Evolutionary conservation across 2,329 filamentous ascomycete genomes (phyloP).

Genomic region (Endothia cerciana): DNA sequence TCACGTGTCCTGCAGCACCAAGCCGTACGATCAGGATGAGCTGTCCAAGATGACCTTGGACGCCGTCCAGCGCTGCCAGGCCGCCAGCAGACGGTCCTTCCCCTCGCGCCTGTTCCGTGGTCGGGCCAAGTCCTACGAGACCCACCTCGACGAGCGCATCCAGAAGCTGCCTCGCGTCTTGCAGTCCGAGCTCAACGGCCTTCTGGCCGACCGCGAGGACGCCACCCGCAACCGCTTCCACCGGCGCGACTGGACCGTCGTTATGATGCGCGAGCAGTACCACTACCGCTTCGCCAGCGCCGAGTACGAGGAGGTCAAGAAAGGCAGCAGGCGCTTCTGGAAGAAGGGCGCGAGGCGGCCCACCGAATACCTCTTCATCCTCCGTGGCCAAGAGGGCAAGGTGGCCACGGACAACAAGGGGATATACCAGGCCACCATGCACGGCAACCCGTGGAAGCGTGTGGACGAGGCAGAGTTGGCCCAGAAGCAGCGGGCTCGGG

Average conservation of each 20-base stretch:
- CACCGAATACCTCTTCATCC: constrained; percentile 31
- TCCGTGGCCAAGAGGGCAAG: constrained; percentile 33
- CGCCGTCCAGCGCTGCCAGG: constrained; percentile 32
- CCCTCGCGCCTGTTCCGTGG: constrained; percentile 31
- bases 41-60: constrained; percentile 33
- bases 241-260: constrained; percentile 35
- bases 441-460: constrained; percentile 34
- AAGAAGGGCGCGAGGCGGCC: constrained; percentile 31
- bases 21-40: constrained; percentile 31
- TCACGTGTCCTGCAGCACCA: constrained; percentile 12
- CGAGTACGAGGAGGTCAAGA: constrained; percentile 31
- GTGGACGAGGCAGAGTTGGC: constrained; percentile 31
- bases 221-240: constrained; percentile 33
- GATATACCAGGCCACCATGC: constrained; percentile 20
- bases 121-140: constrained; percentile 34
- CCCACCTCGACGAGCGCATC: constrained; percentile 35
- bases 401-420: constrained; percentile 22
- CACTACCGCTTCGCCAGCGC: constrained; percentile 33
- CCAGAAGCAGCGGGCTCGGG: constrained; percentile 15
- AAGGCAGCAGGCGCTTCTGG: constrained; percentile 32
- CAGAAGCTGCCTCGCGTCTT: constrained; percentile 29
- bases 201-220: constrained; percentile 32
- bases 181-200: constrained; percentile 30
- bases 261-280: constrained; percentile 33
- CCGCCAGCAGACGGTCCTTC: constrained; percentile 32